Conservation (phyloP, 73 alveolate species). For the Uronychia binucleata region DNA sequence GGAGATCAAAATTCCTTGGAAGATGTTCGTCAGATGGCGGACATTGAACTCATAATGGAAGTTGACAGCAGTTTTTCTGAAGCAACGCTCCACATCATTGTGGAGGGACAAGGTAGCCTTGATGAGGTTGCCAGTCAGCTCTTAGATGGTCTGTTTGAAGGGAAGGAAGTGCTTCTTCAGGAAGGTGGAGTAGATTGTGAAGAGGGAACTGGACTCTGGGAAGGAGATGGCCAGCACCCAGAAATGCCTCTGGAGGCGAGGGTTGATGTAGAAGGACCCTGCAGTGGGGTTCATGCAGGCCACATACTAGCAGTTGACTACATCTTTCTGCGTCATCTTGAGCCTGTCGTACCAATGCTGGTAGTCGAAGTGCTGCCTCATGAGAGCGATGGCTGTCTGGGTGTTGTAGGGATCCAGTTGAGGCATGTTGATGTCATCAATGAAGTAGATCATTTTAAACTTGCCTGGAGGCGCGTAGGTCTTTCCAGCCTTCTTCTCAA, state of each 20-base stretch:
- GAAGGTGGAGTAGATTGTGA: constrained; percentile 98
- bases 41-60: constrained; percentile 99
- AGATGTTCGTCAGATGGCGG: constrained; percentile 99
- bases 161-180: constrained; percentile 94
- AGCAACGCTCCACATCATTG: constrained; percentile 91
- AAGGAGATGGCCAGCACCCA: constrained; percentile 97
- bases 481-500: constrained; percentile 97
- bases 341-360: constrained; percentile 98
- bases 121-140: constrained; percentile 92
- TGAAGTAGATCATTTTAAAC: constrained; percentile 97
- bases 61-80: constrained; percentile 99
- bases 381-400: constrained; percentile 97
- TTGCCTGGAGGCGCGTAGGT: constrained; percentile 99
- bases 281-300: constrained; percentile 99
- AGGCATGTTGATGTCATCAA: constrained; percentile 99
- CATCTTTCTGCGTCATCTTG: constrained; percentile 97
- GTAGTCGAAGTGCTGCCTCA: constrained; percentile 99
- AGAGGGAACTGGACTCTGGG: constrained; percentile 96
- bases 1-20: constrained; percentile 98
- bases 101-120: constrained; percentile 98
- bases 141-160: constrained; percentile 96
- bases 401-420: constrained; percentile 99
- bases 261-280: constrained; percentile 99
- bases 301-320: constrained; percentile 95
- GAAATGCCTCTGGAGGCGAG: constrained; percentile 99